These are phyloP conservation scores for Nyctanthes arbortristis DNA, from an alignment of 257 asterid genomes.

Conservation along the genomic window DNA sequence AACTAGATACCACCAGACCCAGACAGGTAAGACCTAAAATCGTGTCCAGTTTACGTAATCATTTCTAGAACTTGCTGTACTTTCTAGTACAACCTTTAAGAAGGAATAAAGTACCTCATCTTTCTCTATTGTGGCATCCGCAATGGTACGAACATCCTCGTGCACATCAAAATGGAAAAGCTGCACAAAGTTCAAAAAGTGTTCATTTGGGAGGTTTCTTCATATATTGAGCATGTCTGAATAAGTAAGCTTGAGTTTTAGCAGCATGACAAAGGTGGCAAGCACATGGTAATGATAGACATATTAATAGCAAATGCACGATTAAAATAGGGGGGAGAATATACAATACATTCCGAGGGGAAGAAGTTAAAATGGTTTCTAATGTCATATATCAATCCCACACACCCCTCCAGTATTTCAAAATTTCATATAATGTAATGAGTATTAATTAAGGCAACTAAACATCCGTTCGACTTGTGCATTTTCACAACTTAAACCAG, in stretches of 20 bases:
- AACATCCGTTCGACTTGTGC: neutral
- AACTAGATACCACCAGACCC: constrained; percentile 1
- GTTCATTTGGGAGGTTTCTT: neutral
- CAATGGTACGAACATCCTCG: constrained; percentile 96
- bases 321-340: neutral
- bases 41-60: neutral
- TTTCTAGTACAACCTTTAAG: neutral
- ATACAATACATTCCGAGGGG: neutral
- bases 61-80: neutral
- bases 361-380: neutral
- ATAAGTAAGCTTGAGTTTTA: neutral
- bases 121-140: constrained; percentile 94
- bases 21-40: neutral
- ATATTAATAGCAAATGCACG: neutral
- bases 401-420: neutral
- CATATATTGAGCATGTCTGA: neutral
- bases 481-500: constrained; percentile 14
- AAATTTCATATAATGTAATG: neutral
- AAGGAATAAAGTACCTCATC: constrained; percentile 71
- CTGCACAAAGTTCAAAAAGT: constrained; percentile 36
- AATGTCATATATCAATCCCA: neutral
- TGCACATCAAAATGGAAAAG: constrained; percentile 99
- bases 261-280: neutral
- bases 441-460: neutral
- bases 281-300: neutral